phyloP scores from a whole-genome alignment of 805 yeast genomes.

The Saccharomycopsis sp. region DNA sequence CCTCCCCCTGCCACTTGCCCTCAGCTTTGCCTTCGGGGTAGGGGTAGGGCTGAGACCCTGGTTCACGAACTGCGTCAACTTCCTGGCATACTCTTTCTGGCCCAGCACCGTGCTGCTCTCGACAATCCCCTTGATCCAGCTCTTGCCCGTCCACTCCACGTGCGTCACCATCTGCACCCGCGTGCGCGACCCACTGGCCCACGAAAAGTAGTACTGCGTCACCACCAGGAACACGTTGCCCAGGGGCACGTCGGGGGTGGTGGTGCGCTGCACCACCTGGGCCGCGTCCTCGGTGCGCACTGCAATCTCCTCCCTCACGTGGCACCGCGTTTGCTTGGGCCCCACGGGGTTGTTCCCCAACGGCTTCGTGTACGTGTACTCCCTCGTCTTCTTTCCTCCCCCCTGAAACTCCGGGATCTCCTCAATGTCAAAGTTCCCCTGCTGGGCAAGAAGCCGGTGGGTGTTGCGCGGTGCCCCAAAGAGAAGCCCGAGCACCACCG shows the following conservation, averaged over 20 bases:
- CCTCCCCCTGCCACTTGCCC: neutral
- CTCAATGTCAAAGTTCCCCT: conserved; percentile 53
- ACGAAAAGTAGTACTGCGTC: conserved; percentile 46
- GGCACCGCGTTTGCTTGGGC: conserved; percentile 64
- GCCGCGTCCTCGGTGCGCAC: conserved; percentile 40
- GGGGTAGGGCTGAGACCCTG: neutral
- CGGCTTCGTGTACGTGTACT: conserved; percentile 52
- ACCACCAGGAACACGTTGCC: conserved; percentile 57
- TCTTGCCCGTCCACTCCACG: conserved; percentile 62
- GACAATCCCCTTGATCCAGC: conserved; percentile 68
- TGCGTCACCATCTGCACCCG: conserved; percentile 42
- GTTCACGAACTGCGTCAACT: conserved; percentile 38
- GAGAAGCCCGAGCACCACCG: no score
- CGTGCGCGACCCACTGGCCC: conserved; percentile 53
- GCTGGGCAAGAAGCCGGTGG: conserved; percentile 46
- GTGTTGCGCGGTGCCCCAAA: no score
- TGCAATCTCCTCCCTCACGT: conserved; percentile 53
- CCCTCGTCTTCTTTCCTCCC: conserved; percentile 25
- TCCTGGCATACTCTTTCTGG: conserved; percentile 47
- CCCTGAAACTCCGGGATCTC: conserved; percentile 37
- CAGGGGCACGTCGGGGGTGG: conserved; percentile 76
- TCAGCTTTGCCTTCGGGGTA: no score
- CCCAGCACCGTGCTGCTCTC: conserved; percentile 69
- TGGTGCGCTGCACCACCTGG: conserved; percentile 45
- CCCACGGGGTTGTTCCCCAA: conserved; percentile 60